A percentile compares a stretch with the other conserved stretches of the same genome.
These are phyloP conservation scores for Solanum medicagineum DNA, from an alignment of 257 asterid genomes.

Conservation along the genomic window DNA sequence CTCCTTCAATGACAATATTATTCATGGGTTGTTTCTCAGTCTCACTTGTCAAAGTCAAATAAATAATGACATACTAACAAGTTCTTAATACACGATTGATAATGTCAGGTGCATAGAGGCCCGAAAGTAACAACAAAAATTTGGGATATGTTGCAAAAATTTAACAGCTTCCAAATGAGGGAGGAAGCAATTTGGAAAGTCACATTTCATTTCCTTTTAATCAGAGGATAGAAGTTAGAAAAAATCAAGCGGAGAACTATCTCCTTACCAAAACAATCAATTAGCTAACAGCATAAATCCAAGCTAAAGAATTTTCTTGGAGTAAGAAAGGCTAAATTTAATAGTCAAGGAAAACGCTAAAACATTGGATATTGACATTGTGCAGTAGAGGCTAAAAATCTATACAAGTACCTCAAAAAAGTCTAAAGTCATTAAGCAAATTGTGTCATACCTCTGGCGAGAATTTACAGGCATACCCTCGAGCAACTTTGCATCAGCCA, in stretches of 20 bases:
- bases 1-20: neutral
- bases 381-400: neutral
- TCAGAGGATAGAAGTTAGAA: neutral
- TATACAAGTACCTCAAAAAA: neutral
- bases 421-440: neutral
- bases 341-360: neutral
- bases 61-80: neutral
- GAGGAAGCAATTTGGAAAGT: neutral
- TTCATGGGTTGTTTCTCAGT: neutral
- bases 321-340: neutral
- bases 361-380: neutral
- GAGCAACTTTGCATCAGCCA: conserved; percentile 31
- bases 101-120: neutral
- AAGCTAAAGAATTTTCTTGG: neutral
- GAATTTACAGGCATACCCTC: conserved; percentile 26
- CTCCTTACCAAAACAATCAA: neutral
- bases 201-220: neutral
- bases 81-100: neutral
- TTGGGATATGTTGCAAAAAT: neutral
- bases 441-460: conserved; percentile 31
- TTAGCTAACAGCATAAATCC: neutral
- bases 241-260: neutral
- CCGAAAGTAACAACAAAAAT: neutral
- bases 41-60: neutral
- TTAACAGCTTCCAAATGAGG: neutral